A percentile compares a stretch with the other conserved stretches of the same genome.
These are phyloP conservation scores for Kokia cookei DNA, from an alignment of 441 rosid species.

Conservation along the genomic window DNA sequence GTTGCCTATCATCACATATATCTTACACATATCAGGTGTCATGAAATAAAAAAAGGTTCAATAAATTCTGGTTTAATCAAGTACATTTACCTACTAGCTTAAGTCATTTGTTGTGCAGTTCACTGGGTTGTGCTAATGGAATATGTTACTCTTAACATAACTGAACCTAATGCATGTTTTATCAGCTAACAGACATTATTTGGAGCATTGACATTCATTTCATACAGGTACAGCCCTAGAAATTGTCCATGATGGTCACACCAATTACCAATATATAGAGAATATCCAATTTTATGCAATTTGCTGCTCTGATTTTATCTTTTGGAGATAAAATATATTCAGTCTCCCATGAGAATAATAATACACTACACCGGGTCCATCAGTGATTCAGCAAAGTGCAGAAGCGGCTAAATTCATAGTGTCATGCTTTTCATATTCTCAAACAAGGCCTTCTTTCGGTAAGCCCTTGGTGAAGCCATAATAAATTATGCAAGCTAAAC, in stretches of 20 bases:
- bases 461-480: constrained; percentile 22
- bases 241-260: background rate
- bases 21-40: background rate
- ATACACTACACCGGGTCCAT: background rate
- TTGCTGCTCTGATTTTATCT: too few species aligned
- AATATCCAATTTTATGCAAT: background rate
- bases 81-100: background rate
- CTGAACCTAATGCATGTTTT: background rate
- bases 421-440: background rate
- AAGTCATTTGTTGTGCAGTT: too few species aligned
- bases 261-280: background rate
- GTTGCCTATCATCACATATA: background rate
- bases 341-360: background rate
- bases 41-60: background rate
- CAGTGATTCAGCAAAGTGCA: background rate
- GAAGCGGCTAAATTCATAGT: background rate
- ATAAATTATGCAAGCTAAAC: constrained; percentile 14
- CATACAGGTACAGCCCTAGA: background rate
- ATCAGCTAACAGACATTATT: background rate
- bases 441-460: constrained; percentile 14
- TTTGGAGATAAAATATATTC: background rate
- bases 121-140: background rate
- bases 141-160: background rate
- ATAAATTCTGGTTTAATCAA: background rate
- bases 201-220: background rate